Evolutionary conservation across 208 protist species (phyloP).

Genomic region (Crithidia mellificae): DNA sequence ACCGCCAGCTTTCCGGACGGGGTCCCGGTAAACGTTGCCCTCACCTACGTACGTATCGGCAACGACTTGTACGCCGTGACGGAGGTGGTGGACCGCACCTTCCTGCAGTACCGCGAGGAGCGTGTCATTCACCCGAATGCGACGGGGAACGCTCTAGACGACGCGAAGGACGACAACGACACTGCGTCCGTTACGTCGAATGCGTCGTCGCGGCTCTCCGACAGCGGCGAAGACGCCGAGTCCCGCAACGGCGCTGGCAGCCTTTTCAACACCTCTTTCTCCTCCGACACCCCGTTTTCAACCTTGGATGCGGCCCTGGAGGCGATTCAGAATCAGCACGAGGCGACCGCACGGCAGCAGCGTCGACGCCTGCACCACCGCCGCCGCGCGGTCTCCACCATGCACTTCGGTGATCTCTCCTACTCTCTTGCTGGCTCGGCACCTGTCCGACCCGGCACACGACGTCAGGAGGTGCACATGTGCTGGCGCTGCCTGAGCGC

Average conservation of each 20-base stretch:
- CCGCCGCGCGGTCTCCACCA: conserved; percentile 40
- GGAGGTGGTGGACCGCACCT: conserved; percentile 64
- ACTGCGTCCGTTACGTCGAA: not conserved
- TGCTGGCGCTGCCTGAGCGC: conserved; percentile 74
- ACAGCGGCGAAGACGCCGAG: conserved; percentile 11
- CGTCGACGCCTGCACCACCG: conserved; percentile 22
- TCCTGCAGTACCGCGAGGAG: conserved; percentile 72
- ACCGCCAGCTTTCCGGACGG: conserved; percentile 39
- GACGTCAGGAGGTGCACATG: conserved; percentile 64
- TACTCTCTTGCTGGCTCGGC: conserved; percentile 49
- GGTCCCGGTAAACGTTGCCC: conserved; percentile 41
- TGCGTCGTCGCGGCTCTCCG: conserved; percentile 6
- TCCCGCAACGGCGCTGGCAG: not conserved
- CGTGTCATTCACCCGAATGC: conserved; percentile 34
- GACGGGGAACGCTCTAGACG: not conserved
- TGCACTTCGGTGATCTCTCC: conserved; percentile 46
- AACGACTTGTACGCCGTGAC: conserved; percentile 69
- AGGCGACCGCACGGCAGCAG: conserved; percentile 17
- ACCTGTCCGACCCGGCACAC: conserved; percentile 38
- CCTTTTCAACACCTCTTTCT: conserved; percentile 14
- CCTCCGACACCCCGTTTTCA: conserved; percentile 7
- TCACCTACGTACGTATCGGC: conserved; percentile 67
- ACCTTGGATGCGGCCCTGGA: conserved; percentile 17
- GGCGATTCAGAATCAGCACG: conserved; percentile 24
- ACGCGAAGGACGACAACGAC: conserved; percentile 9